Evolutionary conservation across 441 rosid species (phyloP), one percentile per base, ranked within the genome.

Genomic region (Bocquillonia castaneifolia): DNA sequence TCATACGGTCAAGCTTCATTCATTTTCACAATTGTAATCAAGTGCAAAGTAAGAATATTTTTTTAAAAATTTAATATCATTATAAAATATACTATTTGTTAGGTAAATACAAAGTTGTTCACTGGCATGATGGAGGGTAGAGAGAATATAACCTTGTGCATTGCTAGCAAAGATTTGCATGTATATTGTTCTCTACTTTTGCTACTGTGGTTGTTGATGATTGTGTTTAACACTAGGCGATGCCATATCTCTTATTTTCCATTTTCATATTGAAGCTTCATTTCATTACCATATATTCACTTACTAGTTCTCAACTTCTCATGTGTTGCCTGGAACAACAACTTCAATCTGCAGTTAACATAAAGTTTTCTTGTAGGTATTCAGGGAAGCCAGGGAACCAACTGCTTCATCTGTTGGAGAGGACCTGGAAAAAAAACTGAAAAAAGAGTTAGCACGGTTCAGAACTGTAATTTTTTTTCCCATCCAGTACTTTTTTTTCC

Each of bases 371-470:
- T 52, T 8, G 47, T 76, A 88, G 94, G 83, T 82, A 29, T 53
- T 83, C 37, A 73, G 73, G 54, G 77, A 77, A 62, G 77, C 68
- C 55, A 63, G 52, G 39, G 55, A 54, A 44, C 69, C 25, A 59
- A 25, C 66, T 34, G 45, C 12, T 57, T 58, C 60, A 59, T 73
- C 55, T 52, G 67, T 26, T 47, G 31, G 62, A 20, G 78, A 69
- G 62, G 63, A 75, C 7, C 66, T 74, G 7, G 74, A 51, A 42
- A 64, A 63, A 63, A 73, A 75, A 50, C 36, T 85, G 63, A 69
- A 53, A 70, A 64, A 74, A 50, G 94, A 86, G 74, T 67, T 81
- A 40, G 70, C 78, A 54, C 77, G 71, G 75, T 86, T 85, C 44
- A 73, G 76, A 69, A 81, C 40, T 73, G 95, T 83, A 79, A 39